These are phyloP conservation scores for Sophora flavescens DNA, from an alignment of 306 rosid species.

Conservation along the genomic window DNA sequence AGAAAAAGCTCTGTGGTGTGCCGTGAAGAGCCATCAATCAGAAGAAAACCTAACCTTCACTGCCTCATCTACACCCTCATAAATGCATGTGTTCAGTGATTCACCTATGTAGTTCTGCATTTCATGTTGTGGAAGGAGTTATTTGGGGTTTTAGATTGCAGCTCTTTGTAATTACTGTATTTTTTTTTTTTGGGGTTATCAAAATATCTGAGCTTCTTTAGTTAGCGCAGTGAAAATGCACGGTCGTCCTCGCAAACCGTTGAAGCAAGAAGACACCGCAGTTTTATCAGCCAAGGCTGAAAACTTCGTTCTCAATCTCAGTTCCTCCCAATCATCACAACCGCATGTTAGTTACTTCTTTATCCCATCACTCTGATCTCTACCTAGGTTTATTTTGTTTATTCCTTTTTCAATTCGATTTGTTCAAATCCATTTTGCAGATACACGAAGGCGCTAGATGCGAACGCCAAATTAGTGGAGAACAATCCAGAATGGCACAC, in stretches of 20 bases:
- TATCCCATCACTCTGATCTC: neutral
- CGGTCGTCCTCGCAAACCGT: conserved; percentile 83
- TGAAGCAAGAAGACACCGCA: conserved; percentile 69
- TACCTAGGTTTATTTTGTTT: neutral
- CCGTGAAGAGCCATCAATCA: no score
- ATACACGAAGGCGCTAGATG: conserved; percentile 70
- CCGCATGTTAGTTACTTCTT: conserved; percentile 46
- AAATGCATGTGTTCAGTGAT: conserved; percentile 18
- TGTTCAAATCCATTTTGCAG: conserved; percentile 49
- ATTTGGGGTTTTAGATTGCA: neutral
- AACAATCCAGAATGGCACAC: conserved; percentile 84
- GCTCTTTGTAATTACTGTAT: neutral
- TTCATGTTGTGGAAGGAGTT: conserved; percentile 15
- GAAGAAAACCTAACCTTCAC: no score
- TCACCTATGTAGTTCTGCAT: conserved; percentile 17
- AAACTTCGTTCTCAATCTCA: conserved; percentile 74
- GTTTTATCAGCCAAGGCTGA: conserved; percentile 64
- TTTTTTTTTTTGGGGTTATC: neutral
- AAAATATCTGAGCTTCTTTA: neutral
- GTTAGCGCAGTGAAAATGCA: conserved; percentile 62
- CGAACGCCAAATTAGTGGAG: conserved; percentile 73
- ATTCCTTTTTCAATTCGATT: neutral
- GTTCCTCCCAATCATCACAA: conserved; percentile 75
- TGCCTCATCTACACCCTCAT: no score
- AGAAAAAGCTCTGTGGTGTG: no score